Percentiles rank a stretch among this genome's conserved stretches.
These are phyloP conservation scores for Pugionium dolabratum DNA, from an alignment of 345 rosid species.

Conservation along the genomic window DNA sequence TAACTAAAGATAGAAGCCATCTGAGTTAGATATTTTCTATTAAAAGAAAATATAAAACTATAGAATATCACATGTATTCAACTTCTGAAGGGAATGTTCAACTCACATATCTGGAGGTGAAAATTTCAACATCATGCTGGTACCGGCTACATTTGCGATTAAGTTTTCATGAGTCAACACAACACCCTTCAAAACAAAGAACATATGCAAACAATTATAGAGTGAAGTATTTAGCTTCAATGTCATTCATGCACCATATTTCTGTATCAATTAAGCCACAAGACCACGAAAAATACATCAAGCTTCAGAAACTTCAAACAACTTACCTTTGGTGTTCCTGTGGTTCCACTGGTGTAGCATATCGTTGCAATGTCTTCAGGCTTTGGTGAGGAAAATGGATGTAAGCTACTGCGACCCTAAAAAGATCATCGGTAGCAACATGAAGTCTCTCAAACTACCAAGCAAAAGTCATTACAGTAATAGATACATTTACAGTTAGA, in stretches of 20 bases:
- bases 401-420: constrained; percentile 75
- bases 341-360: constrained; percentile 98
- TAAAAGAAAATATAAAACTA: constrained; percentile 6
- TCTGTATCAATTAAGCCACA: constrained; percentile 24
- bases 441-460: constrained; percentile 14
- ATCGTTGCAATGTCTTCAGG: constrained; percentile 89
- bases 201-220: constrained; percentile 11
- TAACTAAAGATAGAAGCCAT: constrained; percentile 50
- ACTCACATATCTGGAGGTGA: constrained; percentile 79
- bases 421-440: constrained; percentile 41
- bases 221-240: constrained; percentile 16
- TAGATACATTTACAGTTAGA: constrained; percentile 1
- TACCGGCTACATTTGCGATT: constrained; percentile 79
- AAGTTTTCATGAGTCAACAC: constrained; percentile 80
- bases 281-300: constrained; percentile 18
- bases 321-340: constrained; percentile 90
- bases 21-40: constrained; percentile 3
- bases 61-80: not conserved
- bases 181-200: constrained; percentile 60
- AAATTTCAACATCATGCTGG: constrained; percentile 42
- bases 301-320: constrained; percentile 18
- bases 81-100: constrained; percentile 20
- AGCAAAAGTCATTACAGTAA: constrained; percentile 13
- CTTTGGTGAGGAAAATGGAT: constrained; percentile 67
- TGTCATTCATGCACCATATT: constrained; percentile 15